Evolutionary conservation across 2,329 filamentous ascomycete species (phyloP).

Genomic region (Aureobasidium leucospermi): DNA sequence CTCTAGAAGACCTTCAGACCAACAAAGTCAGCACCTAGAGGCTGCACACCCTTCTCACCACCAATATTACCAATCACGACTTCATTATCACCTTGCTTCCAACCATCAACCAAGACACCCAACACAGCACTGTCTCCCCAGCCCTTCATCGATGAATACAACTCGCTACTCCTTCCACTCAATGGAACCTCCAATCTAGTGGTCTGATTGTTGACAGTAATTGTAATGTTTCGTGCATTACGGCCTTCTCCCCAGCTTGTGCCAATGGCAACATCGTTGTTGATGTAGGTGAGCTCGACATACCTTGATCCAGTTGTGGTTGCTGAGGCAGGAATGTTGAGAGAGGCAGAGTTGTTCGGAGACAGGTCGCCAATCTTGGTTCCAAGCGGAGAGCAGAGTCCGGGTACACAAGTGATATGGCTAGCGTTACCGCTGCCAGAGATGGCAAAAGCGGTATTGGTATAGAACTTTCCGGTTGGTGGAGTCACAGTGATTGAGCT

Average conservation of each 20-base stretch:
- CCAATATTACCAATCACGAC: slow-evolving; percentile 28
- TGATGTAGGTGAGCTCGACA: slow-evolving; percentile 45
- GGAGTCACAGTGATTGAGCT: not conserved
- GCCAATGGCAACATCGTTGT: slow-evolving; percentile 43
- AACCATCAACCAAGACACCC: slow-evolving; percentile 40
- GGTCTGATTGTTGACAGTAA: slow-evolving; percentile 38
- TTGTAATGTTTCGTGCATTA: slow-evolving; percentile 45
- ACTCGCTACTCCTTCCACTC: slow-evolving; percentile 29
- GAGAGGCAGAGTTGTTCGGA: slow-evolving; percentile 25
- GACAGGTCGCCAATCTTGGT: slow-evolving; percentile 38
- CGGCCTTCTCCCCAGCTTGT: slow-evolving; percentile 38
- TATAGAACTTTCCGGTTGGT: slow-evolving; percentile 33
- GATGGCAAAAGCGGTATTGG: slow-evolving; percentile 31
- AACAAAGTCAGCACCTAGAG: slow-evolving; percentile 38
- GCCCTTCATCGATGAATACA: slow-evolving; percentile 37
- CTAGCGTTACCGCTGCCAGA: slow-evolving; percentile 28
- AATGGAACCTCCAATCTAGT: slow-evolving; percentile 46
- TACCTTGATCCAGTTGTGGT: slow-evolving; percentile 28
- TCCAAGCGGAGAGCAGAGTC: slow-evolving; percentile 37
- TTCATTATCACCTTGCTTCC: slow-evolving; percentile 27
- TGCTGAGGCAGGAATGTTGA: slow-evolving; percentile 28
- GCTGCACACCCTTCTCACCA: slow-evolving; percentile 19
- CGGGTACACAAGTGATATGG: slow-evolving; percentile 29
- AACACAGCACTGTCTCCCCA: slow-evolving; percentile 46
- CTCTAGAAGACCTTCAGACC: slow-evolving; percentile 31